Base-by-base conservation (phyloP, 2,329 filamentous ascomycete genomes). In the Huntiella omanensis region DNA sequence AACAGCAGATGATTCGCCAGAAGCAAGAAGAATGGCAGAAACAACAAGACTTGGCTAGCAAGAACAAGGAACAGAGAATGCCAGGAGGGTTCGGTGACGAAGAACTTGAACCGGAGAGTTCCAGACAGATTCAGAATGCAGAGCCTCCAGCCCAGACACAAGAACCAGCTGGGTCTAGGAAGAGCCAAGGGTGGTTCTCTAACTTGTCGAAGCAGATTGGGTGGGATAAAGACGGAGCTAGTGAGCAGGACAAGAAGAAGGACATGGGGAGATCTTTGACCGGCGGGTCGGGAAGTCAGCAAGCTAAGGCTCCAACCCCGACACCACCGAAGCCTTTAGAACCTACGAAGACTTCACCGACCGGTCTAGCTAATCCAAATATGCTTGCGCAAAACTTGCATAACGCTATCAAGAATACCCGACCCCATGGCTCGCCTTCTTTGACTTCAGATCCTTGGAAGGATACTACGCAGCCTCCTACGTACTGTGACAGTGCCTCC, bases 401-500 rank as follows among this genome's bases (percentile, higher is more conserved):
- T 38, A 82, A 79, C 48, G 86, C 87, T 2, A 78, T 94, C 57
- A 73, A 80, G 53, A 75, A 84, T 5, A 84, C 83, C 16, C 75
- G 85, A 34, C 69, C 85, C 1, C 79, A 87, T 59, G 80, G 83
- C 52, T 84, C 83, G 1, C 70, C 75, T 12, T 65, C 67, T 8
- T 62, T 94, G n/a, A 88, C 83, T 62, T 76, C 74, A 3, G 73
- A 75, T 16, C 84, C 84, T 0, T 65, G 74, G 45, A 79, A 81
- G 33, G 78, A 75, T 51, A 77, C 94, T 53, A 81, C 81, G 56
- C 86, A 94, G 59, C 81, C 84, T 54, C 74, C 79, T 35, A 81
- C 82, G 0, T 94, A 94, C 62, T 95, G 87, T 59, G 87, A 95
- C 63, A 71, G 75, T 53, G 79, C 67, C 17, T 75, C 81, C 2